Evolutionary conservation across 768 basidiomycete genomes (phyloP), one percentile per base, ranked within the genome.

Genomic region (Calocybe cyanea): DNA sequence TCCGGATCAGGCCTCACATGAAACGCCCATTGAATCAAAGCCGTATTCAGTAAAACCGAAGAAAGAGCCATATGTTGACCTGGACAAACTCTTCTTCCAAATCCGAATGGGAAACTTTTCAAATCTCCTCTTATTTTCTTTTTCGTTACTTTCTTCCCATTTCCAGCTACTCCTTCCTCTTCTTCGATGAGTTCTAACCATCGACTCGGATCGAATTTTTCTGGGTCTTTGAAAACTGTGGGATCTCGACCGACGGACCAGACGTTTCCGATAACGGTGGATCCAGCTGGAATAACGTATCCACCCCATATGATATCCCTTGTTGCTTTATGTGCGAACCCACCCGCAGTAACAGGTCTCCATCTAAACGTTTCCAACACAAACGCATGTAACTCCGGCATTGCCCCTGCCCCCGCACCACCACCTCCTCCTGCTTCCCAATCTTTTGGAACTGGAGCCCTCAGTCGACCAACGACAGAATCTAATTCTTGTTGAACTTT

Each of bases 11-110:
- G 56, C 2, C 64, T 66, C 18, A 88, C 66, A 1, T 61, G 69
- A 69, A 87, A 86, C 0, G 83, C 77, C 81, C 83, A 86, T 25
- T 83, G 60, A 1, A 81, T 63, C 11, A 84, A 68, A 0, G 81
- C 81, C 0, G 79, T 74, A 46, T 82, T 86, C 51, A 87, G 67
- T 54, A 82, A 83, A 2, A 87, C 61, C 6, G 84, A 86, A 4
- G 62, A 59, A 45, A 64, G 67, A 6, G 76, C 83, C 24, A 87
- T 75, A 57, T 83, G 73, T 53, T 78, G 76, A 0, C 83, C 83
- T 0, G 82, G 83, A 48, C 83, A 87, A 4, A 84, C 69, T n/a
- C 83, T 77, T 15, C 78, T 60, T 11, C 80, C 81, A 43, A 80
- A 81, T 1, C 81, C 80, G 43, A 80, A 83, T 19, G 73, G 63